Conservation (phyloP, 768 basidiomycete species). For the Kwoniella dendrophila region DNA sequence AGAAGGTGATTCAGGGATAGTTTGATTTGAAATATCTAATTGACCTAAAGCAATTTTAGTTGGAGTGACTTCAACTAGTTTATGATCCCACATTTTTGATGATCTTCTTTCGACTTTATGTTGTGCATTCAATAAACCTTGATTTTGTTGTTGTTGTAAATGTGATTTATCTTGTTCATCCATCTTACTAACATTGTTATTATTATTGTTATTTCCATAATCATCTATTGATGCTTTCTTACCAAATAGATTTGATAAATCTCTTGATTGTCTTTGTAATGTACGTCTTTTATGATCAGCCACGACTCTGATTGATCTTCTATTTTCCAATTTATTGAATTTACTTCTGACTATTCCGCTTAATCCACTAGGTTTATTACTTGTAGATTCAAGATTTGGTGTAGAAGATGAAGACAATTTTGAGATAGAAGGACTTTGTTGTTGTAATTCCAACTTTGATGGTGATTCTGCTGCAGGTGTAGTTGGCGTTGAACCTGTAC, state of each 20-base stretch:
- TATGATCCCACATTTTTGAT: slow-evolving; percentile 93
- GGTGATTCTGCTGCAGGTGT: slow-evolving; percentile 40
- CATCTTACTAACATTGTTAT: background rate
- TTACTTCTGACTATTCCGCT: slow-evolving; percentile 23
- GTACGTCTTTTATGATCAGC: slow-evolving; percentile 58
- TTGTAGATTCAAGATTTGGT: background rate
- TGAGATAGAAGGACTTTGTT: slow-evolving; percentile 29
- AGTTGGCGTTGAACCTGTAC: slow-evolving; percentile 56
- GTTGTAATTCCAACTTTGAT: slow-evolving; percentile 16
- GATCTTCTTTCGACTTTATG: slow-evolving; percentile 67
- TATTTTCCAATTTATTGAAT: slow-evolving; percentile 50
- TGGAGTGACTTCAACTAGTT: slow-evolving; percentile 88
- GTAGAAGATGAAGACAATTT: slow-evolving; percentile 16
- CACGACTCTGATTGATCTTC: slow-evolving; percentile 87
- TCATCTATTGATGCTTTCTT: background rate
- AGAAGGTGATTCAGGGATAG: slow-evolving; percentile 43
- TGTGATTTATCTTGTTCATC: background rate
- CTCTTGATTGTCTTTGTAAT: slow-evolving; percentile 18
- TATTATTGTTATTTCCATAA: background rate
- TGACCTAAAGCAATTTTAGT: slow-evolving; percentile 60
- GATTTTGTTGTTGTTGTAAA: background rate
- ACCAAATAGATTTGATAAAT: background rate
- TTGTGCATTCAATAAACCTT: too few species aligned
- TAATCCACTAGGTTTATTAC: slow-evolving; percentile 6
- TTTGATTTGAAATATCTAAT: slow-evolving; percentile 29